A percentile compares a stretch with the other conserved stretches of the same genome.
phyloP scores from a whole-genome alignment of 768 basidiomycete species.

The Macrolepiota fuliginosa region DNA sequence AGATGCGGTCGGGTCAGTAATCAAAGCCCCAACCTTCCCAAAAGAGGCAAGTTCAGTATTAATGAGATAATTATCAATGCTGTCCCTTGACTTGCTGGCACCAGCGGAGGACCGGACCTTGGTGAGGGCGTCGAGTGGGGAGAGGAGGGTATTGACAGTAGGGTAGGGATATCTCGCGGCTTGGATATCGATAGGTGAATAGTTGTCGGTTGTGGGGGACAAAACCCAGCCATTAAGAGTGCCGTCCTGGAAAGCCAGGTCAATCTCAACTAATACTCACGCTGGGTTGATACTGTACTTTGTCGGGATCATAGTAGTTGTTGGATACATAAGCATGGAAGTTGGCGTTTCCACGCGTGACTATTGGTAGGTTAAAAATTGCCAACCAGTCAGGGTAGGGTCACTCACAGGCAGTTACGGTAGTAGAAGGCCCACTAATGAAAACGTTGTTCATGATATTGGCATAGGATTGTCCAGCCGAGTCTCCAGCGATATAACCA shows the following conservation, averaged over 20 bases:
- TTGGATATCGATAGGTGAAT: constrained; percentile 32
- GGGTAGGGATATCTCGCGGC: constrained; percentile 28
- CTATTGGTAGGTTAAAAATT: constrained; percentile 9
- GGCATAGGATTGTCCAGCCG: constrained; percentile 29
- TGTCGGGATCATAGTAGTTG: constrained; percentile 32
- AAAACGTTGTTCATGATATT: constrained; percentile 34
- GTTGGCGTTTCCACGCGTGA: constrained; percentile 34
- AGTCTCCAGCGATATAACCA: constrained; percentile 35
- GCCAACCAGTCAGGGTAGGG: too few species aligned
- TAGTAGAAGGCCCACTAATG: constrained; percentile 33
- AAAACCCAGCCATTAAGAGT: constrained; percentile 28
- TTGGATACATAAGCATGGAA: constrained; percentile 33
- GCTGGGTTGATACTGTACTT: background rate
- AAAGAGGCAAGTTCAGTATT: constrained; percentile 29
- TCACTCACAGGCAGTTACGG: constrained; percentile 23
- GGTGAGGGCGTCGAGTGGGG: constrained; percentile 27
- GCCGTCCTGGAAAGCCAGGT: constrained; percentile 21
- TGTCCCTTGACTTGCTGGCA: constrained; percentile 31
- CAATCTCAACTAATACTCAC: background rate
- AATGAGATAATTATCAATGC: constrained; percentile 30
- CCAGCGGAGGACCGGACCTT: constrained; percentile 28
- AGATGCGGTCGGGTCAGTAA: constrained; percentile 24
- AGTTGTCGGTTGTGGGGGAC: constrained; percentile 24
- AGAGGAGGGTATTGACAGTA: constrained; percentile 26
- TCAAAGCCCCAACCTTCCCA: constrained; percentile 32